A percentile compares a stretch with the other conserved stretches of the same genome.
phyloP scores from a whole-genome alignment of 768 basidiomycete genomes.

The Psilocybe tampanensis region DNA sequence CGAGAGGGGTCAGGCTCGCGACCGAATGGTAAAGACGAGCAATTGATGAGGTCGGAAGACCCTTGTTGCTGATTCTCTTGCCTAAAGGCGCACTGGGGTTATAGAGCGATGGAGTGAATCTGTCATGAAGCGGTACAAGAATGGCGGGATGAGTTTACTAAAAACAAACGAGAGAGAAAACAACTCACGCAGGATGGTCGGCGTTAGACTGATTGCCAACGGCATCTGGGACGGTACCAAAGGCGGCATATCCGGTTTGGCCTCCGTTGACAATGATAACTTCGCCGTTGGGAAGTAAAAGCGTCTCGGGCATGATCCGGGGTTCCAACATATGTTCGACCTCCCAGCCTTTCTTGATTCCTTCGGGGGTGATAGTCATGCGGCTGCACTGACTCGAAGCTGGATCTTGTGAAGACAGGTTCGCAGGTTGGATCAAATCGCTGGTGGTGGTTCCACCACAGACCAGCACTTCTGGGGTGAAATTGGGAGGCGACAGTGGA shows the following conservation, averaged over 20 bases:
- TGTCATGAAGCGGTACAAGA: neutral
- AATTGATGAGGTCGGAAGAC: constrained; percentile 43
- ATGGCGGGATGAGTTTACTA: neutral
- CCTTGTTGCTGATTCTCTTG: constrained; percentile 47
- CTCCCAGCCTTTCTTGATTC: constrained; percentile 46
- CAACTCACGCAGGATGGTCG: constrained; percentile 32
- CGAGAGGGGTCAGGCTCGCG: constrained; percentile 57
- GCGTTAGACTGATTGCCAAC: constrained; percentile 29
- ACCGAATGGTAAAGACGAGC: constrained; percentile 66
- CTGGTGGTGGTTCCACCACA: constrained; percentile 45
- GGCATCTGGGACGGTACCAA: constrained; percentile 32
- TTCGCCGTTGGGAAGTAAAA: constrained; percentile 45
- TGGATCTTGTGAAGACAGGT: constrained; percentile 42
- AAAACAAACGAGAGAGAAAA: neutral
- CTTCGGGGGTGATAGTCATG: constrained; percentile 41
- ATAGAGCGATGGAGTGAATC: constrained; percentile 49
- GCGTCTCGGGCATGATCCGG: constrained; percentile 41
- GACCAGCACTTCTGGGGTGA: constrained; percentile 46
- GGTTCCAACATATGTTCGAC: constrained; percentile 45
- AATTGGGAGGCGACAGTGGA: constrained; percentile 39
- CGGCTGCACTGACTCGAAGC: constrained; percentile 46
- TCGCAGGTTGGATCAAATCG: constrained; percentile 28
- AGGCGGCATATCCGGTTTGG: constrained; percentile 42
- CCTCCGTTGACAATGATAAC: constrained; percentile 48
- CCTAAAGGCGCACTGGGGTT: constrained; percentile 45